Conservation (phyloP, 345 rosid species). For the Tarenaya hassleriana region DNA sequence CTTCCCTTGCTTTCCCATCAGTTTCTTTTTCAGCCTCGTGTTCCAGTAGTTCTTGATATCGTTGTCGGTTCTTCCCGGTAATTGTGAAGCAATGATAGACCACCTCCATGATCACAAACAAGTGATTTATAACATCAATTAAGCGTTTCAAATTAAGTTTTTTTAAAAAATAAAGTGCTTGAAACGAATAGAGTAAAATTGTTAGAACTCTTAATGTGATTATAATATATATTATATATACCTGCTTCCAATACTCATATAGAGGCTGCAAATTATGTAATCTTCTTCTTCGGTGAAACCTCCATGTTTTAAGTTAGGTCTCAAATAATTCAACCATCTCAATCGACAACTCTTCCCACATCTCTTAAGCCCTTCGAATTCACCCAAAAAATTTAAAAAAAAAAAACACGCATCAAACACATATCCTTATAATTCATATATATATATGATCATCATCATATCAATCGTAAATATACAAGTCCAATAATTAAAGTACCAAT, state of each 20-base stretch:
- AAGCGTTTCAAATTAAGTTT: background rate
- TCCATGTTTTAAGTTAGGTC: conserved; percentile 65
- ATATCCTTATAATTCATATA: too few species aligned
- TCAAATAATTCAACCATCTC: conserved; percentile 67
- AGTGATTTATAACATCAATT: conserved; percentile 1
- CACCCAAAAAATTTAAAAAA: too few species aligned
- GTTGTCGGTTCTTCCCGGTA: conserved; percentile 33
- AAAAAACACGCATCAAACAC: too few species aligned
- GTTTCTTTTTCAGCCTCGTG: conserved; percentile 26
- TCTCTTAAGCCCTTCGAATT: conserved; percentile 40
- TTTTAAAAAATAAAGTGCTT: too few species aligned
- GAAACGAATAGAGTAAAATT: background rate
- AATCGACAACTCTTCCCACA: conserved; percentile 77
- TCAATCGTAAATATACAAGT: background rate
- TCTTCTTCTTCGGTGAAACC: conserved; percentile 71
- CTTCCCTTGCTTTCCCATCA: conserved; percentile 22
- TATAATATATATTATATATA: background rate
- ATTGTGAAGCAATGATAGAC: conserved; percentile 31
- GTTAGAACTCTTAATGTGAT: background rate
- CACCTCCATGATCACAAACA: conserved; percentile 23
- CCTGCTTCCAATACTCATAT: conserved; percentile 41
- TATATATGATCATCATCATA: too few species aligned
- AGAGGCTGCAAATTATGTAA: conserved; percentile 49
- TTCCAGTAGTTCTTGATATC: conserved; percentile 33
- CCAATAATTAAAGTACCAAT: conserved; percentile 39